Conservation (phyloP, 2,329 filamentous ascomycete species). For the Dothidotthia symphoricarpi region DNA sequence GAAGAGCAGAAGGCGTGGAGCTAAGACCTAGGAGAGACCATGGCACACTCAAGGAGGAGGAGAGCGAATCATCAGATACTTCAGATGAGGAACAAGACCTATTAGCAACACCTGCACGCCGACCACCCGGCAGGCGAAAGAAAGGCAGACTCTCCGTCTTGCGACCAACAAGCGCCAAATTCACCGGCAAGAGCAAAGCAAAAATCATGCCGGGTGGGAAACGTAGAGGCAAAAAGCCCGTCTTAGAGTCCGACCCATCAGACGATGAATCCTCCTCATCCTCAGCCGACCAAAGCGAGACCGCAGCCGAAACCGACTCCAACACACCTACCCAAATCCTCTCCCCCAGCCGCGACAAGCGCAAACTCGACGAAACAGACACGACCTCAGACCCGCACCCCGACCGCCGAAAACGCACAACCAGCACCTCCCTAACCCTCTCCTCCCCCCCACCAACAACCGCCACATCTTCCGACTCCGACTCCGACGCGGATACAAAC, state of each 20-base stretch:
- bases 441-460: conserved; percentile 21
- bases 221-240: conserved; percentile 21
- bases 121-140: conserved; percentile 17
- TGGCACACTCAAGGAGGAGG: conserved; percentile 21
- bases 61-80: conserved; percentile 24
- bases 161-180: conserved; percentile 37
- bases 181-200: conserved; percentile 37
- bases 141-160: conserved; percentile 37
- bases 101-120: conserved; percentile 23
- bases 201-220: conserved; percentile 5
- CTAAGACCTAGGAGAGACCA: conserved; percentile 33
- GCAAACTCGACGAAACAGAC: conserved; percentile 23
- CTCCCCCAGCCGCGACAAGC: conserved; percentile 28
- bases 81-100: conserved; percentile 21
- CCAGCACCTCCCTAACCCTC: conserved; percentile 19
- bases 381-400: conserved; percentile 15
- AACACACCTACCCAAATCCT: conserved; percentile 32
- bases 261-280: conserved; percentile 13
- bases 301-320: conserved; percentile 24
- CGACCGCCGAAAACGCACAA: conserved; percentile 30
- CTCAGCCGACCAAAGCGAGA: conserved; percentile 15
- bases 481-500: conserved; percentile 8
- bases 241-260: conserved; percentile 14
- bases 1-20: conserved; percentile 31
- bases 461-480: conserved; percentile 14